Evolutionary conservation across 116 monocot genomes (phyloP), one percentile per base, ranked within the genome.

Genomic region (Phalaenopsis hybrid): DNA sequence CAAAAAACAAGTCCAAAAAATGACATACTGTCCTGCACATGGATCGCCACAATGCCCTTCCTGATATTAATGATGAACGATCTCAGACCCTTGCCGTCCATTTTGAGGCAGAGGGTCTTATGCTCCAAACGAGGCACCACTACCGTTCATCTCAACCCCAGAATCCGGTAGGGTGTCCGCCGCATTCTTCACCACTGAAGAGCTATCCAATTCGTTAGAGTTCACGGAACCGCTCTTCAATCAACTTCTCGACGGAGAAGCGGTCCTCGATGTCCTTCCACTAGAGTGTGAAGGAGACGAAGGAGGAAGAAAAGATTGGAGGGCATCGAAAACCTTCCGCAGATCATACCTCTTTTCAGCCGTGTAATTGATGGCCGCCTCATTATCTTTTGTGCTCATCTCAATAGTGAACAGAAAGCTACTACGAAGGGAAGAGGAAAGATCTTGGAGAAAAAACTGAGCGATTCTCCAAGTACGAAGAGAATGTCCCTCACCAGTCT

Each of bases 211-310:
- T 50, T 84, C 70, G 34, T 82, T 70, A n/a, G 43, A 94, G 86
- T 0, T 84, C 73, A 16, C 81, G 69, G 85, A 94, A 85, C 0
- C 92, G 90, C n/a, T 41, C 67, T 21, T 84, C 78, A 74, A 94
- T 89, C 68, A 89, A 86, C 8, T 31, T 9, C 6, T 86, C 77
- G 73, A 90, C 34, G 86, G 90, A 79, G 34, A 92, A 51, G 83
- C 89, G 83, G 46, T 79, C 81, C 21, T 94, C 94, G 76, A 94
- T 79, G 68, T 92, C 89, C 12, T 80, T 85, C 94, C 94, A 94
- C 17, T 83, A 73, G 31, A 90, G 82, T 75, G 82, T 78, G 82
- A 91, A 90, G 31, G 78, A 77, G 68, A 83, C 51, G 37, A 88
- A 70, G 41, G 86, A 18, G 23, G 88, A 86, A 9, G 90, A 84